Base-by-base conservation (phyloP, 2,329 filamentous ascomycete genomes). In the Dactylellina drechsleri region DNA sequence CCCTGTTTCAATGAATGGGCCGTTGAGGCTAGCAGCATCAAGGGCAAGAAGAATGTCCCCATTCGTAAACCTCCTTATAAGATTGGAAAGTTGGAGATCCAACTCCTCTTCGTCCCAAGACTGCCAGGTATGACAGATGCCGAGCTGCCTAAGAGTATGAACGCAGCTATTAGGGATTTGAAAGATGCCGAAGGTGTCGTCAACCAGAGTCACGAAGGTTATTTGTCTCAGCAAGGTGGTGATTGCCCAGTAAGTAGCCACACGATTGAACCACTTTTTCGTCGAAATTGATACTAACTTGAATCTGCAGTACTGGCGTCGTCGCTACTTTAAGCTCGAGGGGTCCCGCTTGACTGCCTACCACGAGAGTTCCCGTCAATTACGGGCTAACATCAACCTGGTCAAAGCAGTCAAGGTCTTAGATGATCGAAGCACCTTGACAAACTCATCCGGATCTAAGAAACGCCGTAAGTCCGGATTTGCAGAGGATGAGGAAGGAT, bases 81-180 rank as follows among this genome's bases (percentile, higher is more conserved):
- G 83, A 89, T 99, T 80, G 95, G 93, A 78, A 97, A 97, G 83
- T 86, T 99, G 65, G 92, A 97, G 81, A 85, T 99, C 45, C 95
- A 99, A 83, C 87, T 99, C 7, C 85, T 99, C 13, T 99, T 97
- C 80, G 93, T 99, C 0, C 95, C 95, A 0, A 92, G 93, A 79
- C 94, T 95, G 3, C 94, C 92, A 84, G 91, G 91, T 52, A 86
- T 89, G 31, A 89, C 89, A 58, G 95, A 98, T 76, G 78, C 97
- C 15, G 94, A 98, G 78, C 97, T 99, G 92, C 95, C 95, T 65
- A 98, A 98, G 89, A 97, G 93, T 84, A 97, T 99, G 93, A 96
- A 95, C 82, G 91, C 92, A 50, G 97, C 93, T 82, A 91, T 98
- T 79, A 88, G 95, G 16, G 95, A 98, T 84, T 89, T 99, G 83